A percentile compares a stretch with the other conserved stretches of the same genome.
Conservation (phyloP, 345 rosid species). For the Sisymbrium irio region DNA sequence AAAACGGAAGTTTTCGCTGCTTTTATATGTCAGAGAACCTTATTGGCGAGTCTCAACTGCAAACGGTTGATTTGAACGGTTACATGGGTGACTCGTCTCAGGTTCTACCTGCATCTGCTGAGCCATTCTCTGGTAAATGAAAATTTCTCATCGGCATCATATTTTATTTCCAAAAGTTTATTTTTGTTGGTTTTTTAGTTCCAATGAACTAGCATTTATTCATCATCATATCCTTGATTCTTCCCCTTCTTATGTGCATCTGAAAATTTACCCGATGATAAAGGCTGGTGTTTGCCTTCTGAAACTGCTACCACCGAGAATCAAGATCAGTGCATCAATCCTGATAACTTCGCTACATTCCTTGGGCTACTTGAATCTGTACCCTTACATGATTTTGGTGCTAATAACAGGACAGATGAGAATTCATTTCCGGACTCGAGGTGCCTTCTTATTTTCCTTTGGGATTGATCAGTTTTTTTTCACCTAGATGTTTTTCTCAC, state of each 20-base stretch:
- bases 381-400: constrained; percentile 66
- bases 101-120: constrained; percentile 59
- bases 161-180: not conserved
- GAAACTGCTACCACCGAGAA: constrained; percentile 48
- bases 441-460: constrained; percentile 36
- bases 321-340: constrained; percentile 69
- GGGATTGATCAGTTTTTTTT: not conserved
- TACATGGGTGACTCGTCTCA: constrained; percentile 47
- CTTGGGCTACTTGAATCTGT: constrained; percentile 84
- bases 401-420: constrained; percentile 56
- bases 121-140: constrained; percentile 56
- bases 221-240: not conserved
- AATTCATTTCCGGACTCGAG: constrained; percentile 57
- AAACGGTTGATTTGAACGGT: constrained; percentile 34
- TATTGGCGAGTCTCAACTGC: constrained; percentile 37
- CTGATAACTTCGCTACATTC: constrained; percentile 68
- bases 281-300: constrained; percentile 54
- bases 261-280: constrained; percentile 42
- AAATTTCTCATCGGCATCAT: not conserved
- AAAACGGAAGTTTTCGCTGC: constrained; percentile 54
- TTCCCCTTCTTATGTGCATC: constrained; percentile 43
- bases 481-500: constrained; percentile 12
- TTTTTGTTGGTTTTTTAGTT: constrained; percentile 11
- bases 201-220: constrained; percentile 5
- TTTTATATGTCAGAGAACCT: constrained; percentile 77